Base-by-base conservation (phyloP, 192 early-diverging fungal genomes). In the Lobosporangium transversale region DNA sequence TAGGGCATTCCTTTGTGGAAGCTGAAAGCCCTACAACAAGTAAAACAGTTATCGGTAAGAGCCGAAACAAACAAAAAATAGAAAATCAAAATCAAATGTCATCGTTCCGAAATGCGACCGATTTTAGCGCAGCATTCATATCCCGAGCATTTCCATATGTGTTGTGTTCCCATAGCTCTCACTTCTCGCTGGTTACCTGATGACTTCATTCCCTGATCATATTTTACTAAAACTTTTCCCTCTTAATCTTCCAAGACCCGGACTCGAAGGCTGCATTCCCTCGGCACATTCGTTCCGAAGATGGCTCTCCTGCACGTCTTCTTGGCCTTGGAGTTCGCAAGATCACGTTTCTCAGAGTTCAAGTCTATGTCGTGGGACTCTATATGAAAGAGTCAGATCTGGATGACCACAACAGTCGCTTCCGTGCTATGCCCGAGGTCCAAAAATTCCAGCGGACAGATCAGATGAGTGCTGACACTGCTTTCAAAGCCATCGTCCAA, bases 321-420 rank as follows among this genome's bases (percentile, higher is more conserved):
- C 56, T 88, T 32, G 86, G 86, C 32, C 58, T 86, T 17, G 87
- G 87, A 11, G 81, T 81, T 18, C 70, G 87, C 48, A 79, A 79
- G 60, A 84, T 86, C 31, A 83, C 79, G 14, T 88, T 88, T 42
- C 62, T 88, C 7, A 83, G 80, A 32, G 53, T 88, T 7, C 83
- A 83, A 60, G 87, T 88, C 11, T 88, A 84, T 42, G 79, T 84
- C 1, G 40, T 86, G 4, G 87, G 83, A 20, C 37, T 88, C 30
- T 88, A 88, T 66, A 76, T 80, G 58, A 49, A 68, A 14, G 76
- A 56, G 20, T 66, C 81, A 6, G 87, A 88, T 75, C 78, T 84
- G 15, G 66, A 60, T 40, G 57, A 59, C 33, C 83, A 62, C 58
- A 70, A 58, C 66, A 74, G 20, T 58, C 81, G 31, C 17, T 70